Evolutionary conservation across 2,329 filamentous ascomycete species (phyloP), one percentile per base, ranked within the genome.

Genomic region (Thermothelomyces thermophilus): DNA sequence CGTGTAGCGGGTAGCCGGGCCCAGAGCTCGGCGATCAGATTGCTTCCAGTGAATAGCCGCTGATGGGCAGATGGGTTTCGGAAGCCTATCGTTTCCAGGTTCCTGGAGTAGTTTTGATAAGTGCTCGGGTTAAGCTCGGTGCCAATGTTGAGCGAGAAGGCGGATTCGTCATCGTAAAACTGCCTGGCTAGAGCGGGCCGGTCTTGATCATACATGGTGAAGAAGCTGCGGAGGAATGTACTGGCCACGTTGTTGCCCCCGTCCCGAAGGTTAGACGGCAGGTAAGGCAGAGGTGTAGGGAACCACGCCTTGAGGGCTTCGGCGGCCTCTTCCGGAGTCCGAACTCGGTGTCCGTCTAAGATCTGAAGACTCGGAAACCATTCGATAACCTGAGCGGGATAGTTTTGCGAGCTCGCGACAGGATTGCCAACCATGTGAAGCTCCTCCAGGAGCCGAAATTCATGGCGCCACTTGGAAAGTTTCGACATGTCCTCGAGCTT

Each of bases 321-420:
- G 8, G 79, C 79, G 45, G 86, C 72, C 60, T 90, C 80, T 60
- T 87, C 82, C 0, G 83, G 76, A 1, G 84, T 86, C 52, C 89
- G 81, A 16, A 95, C 80, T 62, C 85, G 79, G 5, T 80, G 72
- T 48, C 82, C 81, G 65, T 94, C 95, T 57, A 97, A 72, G 52
- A 83, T 79, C 60, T 83, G 82, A 14, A 97, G 76, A 52, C 81
- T 85, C 1, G 89, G 90, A 63, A 88, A 97, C 85, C 89, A 94
- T 35, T 81, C 80, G 26, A 87, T 72, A 50, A 96, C 71, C 42
- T 88, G 85, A 14, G 77, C 70, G 51, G 80, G 76, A 64, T 84
- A 86, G 52, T 77, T 75, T 8, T 83, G 76, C 20, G 75, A 68
- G 1, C 69, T 65, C 57, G 83, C 80, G 52, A 95, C 79, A 0